A percentile compares a stretch with the other conserved stretches of the same genome.
Conservation (phyloP, 225 moss, liverwort and hornwort genomes). For the Climacium dendroides region DNA sequence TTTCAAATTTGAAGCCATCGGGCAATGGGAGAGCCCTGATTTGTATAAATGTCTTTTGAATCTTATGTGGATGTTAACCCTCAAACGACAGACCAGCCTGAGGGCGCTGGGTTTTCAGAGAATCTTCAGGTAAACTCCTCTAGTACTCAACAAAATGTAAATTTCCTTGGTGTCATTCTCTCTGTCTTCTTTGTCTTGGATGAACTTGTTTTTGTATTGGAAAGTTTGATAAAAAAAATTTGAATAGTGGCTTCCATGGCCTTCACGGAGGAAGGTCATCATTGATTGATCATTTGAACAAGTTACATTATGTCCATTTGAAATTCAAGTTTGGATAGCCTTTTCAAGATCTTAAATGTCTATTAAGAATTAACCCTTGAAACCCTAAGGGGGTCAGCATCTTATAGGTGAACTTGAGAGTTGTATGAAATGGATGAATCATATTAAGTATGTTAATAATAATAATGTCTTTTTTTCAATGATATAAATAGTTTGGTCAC, state of each 20-base stretch:
- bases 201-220: no score
- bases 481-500: no score
- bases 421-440: background rate
- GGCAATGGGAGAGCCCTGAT: background rate
- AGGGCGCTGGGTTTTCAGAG: background rate
- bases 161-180: background rate
- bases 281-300: background rate
- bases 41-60: background rate
- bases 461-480: no score
- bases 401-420: background rate
- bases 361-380: background rate
- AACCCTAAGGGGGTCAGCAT: fast-evolving
- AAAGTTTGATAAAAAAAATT: no score
- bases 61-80: background rate
- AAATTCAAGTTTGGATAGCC: no score
- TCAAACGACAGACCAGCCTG: background rate
- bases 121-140: background rate
- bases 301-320: background rate
- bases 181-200: no score
- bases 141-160: background rate
- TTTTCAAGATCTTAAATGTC: background rate
- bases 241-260: background rate
- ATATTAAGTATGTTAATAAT: no score
- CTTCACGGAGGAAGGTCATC: background rate
- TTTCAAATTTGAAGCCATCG: slow-evolving; percentile 7